Percentiles rank a stretch among this genome's conserved stretches.
These are phyloP conservation scores for Aspergillus egyptiacus DNA, from an alignment of 495 filamentous ascomycete species.

Conservation along the genomic window DNA sequence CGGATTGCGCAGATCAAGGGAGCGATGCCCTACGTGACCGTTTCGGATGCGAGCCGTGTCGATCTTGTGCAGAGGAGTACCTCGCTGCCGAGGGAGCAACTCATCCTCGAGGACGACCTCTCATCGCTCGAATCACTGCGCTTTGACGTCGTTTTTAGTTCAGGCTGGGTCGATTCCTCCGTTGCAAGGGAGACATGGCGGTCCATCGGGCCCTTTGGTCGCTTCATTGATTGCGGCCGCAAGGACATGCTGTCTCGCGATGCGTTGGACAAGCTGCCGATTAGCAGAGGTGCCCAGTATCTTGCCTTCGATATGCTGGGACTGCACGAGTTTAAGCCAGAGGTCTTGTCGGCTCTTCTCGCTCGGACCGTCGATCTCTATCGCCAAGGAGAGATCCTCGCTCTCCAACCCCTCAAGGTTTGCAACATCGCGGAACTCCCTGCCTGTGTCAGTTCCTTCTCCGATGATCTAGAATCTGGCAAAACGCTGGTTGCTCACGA, in stretches of 20 bases:
- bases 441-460: no score
- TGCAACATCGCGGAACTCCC: no score
- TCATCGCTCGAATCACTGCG: background rate
- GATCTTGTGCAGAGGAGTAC: background rate
- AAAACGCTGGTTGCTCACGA: no score
- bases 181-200: background rate
- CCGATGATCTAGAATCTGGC: no score
- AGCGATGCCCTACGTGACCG: background rate
- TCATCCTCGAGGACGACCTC: background rate
- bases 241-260: background rate
- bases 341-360: background rate
- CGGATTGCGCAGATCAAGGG: background rate
- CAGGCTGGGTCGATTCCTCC: background rate
- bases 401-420: no score
- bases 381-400: background rate
- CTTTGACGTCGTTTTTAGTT: background rate
- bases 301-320: background rate
- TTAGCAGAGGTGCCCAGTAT: background rate
- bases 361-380: background rate
- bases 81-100: background rate
- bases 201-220: background rate
- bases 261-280: background rate
- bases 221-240: background rate
- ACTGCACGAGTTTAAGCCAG: background rate
- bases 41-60: background rate